Base-by-base conservation (phyloP, 352 stramenopile genomes). In the Phytophthora colocasiae region DNA sequence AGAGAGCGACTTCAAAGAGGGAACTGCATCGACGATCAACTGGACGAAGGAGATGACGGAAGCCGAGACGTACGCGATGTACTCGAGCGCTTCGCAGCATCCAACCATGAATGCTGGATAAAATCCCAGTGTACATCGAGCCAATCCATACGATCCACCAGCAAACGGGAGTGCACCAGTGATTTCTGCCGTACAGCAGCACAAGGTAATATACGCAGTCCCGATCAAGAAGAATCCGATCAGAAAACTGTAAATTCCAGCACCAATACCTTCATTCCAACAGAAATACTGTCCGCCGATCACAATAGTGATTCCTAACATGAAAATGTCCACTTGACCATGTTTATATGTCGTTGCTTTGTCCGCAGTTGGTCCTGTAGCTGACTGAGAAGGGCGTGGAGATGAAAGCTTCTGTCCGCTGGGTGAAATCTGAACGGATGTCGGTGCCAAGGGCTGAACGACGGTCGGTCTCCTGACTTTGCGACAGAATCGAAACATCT, bases 281-380 rank as follows among this genome's bases (percentile, higher is more conserved):
- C 64, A 69, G 46, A 81, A 77, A 61, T 81, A 81, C 40, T 81
- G 73, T 1, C 73, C 73, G 5, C 73, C 70, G 2, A 81, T 75
- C n/a, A 81, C 73, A 29, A 77, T 77, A 0, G 70, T 81, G 26
- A 81, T 72, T 12, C 73, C 70, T 7, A 79, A 43, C 45, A 71
- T 40, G 49, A 47, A 79, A 34, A 80, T 66, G 22, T 80, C 72
- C 29, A n/a, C 6, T 44, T 70, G 70, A 1, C 32, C 32, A 14
- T 56, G 52, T 36, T n/a, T 22, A 53, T 79, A 75, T 34, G 72
- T 68, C 10, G 15, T 17, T 7, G 38, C 10, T 2, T 53, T 51
- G 22, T 34, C 22, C 4, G 54, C 46, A 1, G 40, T 58, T 12
- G 62, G 45, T 6, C 46, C 46, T 6, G 40, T 1, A 10, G 40